Conservation (phyloP, 164 flowering plant species). For the Chimonanthus praecox region DNA sequence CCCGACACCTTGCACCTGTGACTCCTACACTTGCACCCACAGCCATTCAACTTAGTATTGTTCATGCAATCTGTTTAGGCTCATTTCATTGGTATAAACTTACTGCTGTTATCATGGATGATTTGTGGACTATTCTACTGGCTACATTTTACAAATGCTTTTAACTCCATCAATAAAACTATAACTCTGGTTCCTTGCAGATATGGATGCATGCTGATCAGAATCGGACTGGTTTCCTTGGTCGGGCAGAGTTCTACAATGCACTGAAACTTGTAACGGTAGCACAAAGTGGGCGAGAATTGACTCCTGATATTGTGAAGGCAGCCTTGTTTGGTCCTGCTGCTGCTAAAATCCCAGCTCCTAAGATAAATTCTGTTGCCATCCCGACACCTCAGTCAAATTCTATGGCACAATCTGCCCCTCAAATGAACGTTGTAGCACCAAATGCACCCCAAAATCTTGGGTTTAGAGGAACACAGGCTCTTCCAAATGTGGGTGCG, state of each 20-base stretch:
- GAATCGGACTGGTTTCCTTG: conserved; percentile 68
- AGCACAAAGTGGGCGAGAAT: conserved; percentile 86
- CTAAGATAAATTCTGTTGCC: conserved; percentile 67
- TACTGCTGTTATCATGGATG: neutral
- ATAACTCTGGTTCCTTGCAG: conserved; percentile 28
- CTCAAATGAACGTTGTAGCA: conserved; percentile 31
- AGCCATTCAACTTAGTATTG: too few species aligned
- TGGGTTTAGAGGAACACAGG: conserved; percentile 54
- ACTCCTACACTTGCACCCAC: too few species aligned
- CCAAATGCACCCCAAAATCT: conserved; percentile 37
- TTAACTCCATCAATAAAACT: neutral
- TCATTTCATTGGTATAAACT: neutral
- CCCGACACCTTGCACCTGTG: too few species aligned
- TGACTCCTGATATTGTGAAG: conserved; percentile 91
- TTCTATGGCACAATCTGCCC: conserved; percentile 29
- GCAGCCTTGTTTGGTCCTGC: conserved; percentile 88
- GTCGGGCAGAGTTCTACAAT: conserved; percentile 80
- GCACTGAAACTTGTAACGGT: conserved; percentile 93
- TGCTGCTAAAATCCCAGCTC: conserved; percentile 90
- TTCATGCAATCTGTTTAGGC: neutral
- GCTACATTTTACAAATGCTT: neutral
- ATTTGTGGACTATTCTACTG: neutral
- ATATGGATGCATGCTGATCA: conserved; percentile 90
- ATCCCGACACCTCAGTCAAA: conserved; percentile 34
- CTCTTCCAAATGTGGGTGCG: conserved; percentile 27